Evolutionary conservation across 2,329 filamentous ascomycete genomes (phyloP), one percentile per base, ranked within the genome.

Genomic region (Proliferodiscus dingleyae): DNA sequence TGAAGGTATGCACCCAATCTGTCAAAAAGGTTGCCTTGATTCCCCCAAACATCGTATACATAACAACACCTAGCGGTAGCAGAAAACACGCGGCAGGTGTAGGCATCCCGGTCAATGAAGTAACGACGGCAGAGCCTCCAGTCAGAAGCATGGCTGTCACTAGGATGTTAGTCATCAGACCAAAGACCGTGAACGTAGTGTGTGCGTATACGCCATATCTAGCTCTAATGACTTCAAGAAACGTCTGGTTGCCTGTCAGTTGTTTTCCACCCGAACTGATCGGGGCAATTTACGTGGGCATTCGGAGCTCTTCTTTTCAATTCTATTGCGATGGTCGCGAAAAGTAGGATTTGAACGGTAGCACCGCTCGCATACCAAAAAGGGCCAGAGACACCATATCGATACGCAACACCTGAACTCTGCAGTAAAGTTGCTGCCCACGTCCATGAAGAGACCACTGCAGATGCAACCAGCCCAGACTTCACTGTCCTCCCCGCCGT

Each of bases 381-480:
- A 1, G 81, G 79, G 1, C 81, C 81, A 2, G 76, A 80, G 37
- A 84, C 76, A 40, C 81, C 80, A 61, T 91, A 91, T 51, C 80
- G 73, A 65, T 95, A 95, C 51, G 87, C 87, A 15, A 95, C 85
- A n/a, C 82, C 79, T 1, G 86, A 83, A 1, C 80, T 86, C 61
- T 93, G 87, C 2, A 93, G 73, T 1, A 91, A 71, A 0, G 87
- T 93, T 18, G 87, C 89, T 0, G 88, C 89, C 89, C 89, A 95
- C 0, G 89, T 95, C 89, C 90, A 95, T 4, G 85, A 89, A 13
- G 85, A 90, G 3, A 95, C 88, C n/a, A 95, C 89, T 13, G 89
- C 89, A 4, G 87, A 87, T 9, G 87, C 87, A 1, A 95, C 88
- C 11, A 95, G 74, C 34, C 89, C 90, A 7, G 87, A 89, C 63